Base-by-base conservation (phyloP, 2,329 filamentous ascomycete genomes). In the Cercospora brassicicola region DNA sequence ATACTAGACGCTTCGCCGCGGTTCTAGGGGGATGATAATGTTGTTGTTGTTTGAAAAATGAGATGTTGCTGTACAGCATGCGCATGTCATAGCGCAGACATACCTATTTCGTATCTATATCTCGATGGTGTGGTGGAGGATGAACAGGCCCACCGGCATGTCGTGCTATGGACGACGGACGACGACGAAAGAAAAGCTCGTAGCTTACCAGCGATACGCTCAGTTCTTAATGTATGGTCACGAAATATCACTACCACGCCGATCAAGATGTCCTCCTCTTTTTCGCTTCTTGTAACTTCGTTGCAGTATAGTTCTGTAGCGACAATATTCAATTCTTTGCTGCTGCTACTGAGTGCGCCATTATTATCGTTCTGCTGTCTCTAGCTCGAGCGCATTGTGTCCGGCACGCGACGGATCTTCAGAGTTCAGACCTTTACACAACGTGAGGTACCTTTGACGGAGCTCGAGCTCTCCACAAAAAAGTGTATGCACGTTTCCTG, bases 1-100 rank as follows among this genome's bases (percentile, higher is more conserved):
- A 42, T 71, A 68, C 36, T 64, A 57, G 68, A 56, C 57, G 53
- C 23, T 39, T 36, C 33, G 10, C 13, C 33, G 33, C 33, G 6
- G 55, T 18, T 11, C 26, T 18, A 53, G 20, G 42, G 18, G 33
- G 31, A 45, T 11, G 59, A 11, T 7, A 11, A 26, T 31, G 23
- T 30, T 59, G 23, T 33, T 45, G 45, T 51, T 51, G 45, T 51
- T 23, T 23, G 45, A 26, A 13, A 51, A 23, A 51, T 59, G 26
- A 36, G 30, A 39, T 59, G 56, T 30, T 45, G 28, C 39, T 62
- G 59, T 26, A 61, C 42, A 61, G 59, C 36, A 45, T 33, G 59
- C 4, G 33, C 33, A 36, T 10, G 13, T 15, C 33, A 36, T 36
- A 13, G 33, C 33, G 33, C 42, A 42, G 42, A 48, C 42, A 48